A percentile compares a stretch with the other conserved stretches of the same genome.
These are phyloP conservation scores for Trichoderma sp. DNA, from an alignment of 2,329 filamentous ascomycete genomes.

Conservation along the genomic window DNA sequence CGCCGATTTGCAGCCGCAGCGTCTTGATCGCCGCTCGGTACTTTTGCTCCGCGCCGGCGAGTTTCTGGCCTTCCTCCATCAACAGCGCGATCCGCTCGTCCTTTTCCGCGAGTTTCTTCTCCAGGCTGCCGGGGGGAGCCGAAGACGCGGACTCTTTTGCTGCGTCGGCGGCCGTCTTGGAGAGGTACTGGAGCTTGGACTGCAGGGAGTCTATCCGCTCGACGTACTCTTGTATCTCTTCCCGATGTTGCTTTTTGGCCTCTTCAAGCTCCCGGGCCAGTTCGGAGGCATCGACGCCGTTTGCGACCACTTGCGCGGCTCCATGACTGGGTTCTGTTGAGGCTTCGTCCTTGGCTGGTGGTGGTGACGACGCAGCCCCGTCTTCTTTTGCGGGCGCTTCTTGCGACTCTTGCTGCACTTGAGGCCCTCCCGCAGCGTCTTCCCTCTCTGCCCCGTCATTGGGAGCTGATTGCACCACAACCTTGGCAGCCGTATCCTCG, in stretches of 20 bases:
- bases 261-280: slow-evolving; percentile 34
- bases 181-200: slow-evolving; percentile 85
- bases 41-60: slow-evolving; percentile 84
- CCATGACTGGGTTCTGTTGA: not conserved
- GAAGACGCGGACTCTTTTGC: slow-evolving; percentile 69
- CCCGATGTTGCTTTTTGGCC: slow-evolving; percentile 58
- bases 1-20: slow-evolving; percentile 65
- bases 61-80: slow-evolving; percentile 87
- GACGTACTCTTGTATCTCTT: slow-evolving; percentile 80
- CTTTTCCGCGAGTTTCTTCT: slow-evolving; percentile 83
- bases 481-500: not conserved
- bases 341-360: not conserved
- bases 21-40: slow-evolving; percentile 83
- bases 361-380: not conserved
- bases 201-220: slow-evolving; percentile 92
- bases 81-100: slow-evolving; percentile 87
- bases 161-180: slow-evolving; percentile 74
- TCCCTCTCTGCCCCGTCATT: not conserved
- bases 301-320: not conserved
- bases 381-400: slow-evolving; percentile 1
- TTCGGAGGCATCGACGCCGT: slow-evolving; percentile 19
- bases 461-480: not conserved
- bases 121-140: slow-evolving; percentile 64
- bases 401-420: not conserved
- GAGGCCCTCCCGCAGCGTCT: not conserved